Conservation (phyloP, 140 eudicot species). For the Artemisia princeps region DNA sequence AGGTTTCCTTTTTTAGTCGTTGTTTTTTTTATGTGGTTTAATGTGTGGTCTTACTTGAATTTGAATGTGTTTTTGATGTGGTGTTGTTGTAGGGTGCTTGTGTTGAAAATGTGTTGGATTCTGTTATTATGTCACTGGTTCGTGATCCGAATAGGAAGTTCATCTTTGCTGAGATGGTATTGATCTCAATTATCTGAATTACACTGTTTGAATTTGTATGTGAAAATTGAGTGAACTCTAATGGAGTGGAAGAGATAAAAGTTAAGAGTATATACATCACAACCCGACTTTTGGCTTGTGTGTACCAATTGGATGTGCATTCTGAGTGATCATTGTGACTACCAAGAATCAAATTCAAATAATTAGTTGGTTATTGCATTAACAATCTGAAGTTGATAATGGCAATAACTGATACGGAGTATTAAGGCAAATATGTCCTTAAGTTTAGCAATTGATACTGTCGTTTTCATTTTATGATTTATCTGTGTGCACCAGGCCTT, state of each 20-base stretch:
- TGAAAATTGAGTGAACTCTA: not conserved
- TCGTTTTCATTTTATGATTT: not conserved
- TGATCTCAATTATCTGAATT: not conserved
- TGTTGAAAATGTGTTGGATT: constrained; percentile 79
- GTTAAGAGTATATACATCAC: no score
- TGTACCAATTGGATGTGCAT: no score
- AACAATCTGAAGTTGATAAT: not conserved
- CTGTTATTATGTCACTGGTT: constrained; percentile 61
- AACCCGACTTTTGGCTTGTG: no score
- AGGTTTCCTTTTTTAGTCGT: constrained; percentile 27
- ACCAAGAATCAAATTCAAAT: no score
- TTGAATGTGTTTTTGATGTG: constrained; percentile 15
- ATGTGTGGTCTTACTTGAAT: constrained; percentile 2
- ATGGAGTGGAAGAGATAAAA: not conserved
- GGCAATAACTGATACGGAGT: no score
- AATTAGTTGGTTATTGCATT: not conserved
- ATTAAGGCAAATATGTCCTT: no score
- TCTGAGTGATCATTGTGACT: no score
- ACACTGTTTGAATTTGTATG: not conserved
- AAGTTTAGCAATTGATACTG: not conserved
- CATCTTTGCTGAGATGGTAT: constrained; percentile 87
- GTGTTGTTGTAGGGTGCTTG: constrained; percentile 74
- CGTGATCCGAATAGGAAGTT: constrained; percentile 84
- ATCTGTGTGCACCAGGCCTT: constrained; percentile 47
- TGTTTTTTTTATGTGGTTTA: not conserved